Evolutionary conservation across 2,329 filamentous ascomycete genomes (phyloP).

Genomic region (Colletotrichum liriopes): DNA sequence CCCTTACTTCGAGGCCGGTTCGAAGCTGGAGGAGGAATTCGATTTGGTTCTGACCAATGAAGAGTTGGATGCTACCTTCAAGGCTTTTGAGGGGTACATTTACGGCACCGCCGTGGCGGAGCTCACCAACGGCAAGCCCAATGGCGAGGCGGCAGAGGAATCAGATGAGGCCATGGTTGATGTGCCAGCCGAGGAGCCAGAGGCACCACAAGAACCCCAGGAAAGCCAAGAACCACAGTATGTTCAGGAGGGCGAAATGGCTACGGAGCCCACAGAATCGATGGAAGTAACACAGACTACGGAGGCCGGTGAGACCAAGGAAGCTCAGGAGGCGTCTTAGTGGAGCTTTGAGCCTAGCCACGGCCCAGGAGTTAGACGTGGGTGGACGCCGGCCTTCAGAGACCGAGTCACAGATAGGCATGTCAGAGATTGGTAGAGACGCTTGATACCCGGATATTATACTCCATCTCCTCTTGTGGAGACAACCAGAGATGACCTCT

Average conservation of each 20-base stretch:
- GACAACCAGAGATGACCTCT: not conserved
- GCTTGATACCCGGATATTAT: slow-evolving; percentile 34
- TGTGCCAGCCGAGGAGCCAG: slow-evolving; percentile 12
- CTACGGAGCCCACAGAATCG: not conserved
- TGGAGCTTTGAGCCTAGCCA: not conserved
- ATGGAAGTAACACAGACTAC: not conserved
- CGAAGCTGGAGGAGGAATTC: slow-evolving; percentile 31
- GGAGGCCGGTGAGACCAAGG: slow-evolving; percentile 6
- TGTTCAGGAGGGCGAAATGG: not conserved
- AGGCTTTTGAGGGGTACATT: slow-evolving; percentile 34
- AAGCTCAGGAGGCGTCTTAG: slow-evolving; percentile 5
- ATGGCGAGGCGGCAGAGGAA: slow-evolving; percentile 2
- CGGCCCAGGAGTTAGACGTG: not conserved
- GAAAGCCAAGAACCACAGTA: slow-evolving; percentile 2
- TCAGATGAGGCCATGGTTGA: slow-evolving; percentile 34
- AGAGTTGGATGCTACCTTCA: slow-evolving; percentile 38
- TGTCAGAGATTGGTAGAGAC: slow-evolving; percentile 17
- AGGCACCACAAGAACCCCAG: not conserved
- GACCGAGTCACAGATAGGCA: not conserved
- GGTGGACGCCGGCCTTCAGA: not conserved
- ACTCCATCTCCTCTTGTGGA: not conserved
- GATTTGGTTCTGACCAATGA: slow-evolving; percentile 42
- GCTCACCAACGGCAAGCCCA: slow-evolving; percentile 14
- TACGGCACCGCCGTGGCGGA: slow-evolving; percentile 13
- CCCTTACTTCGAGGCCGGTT: slow-evolving; percentile 47